A percentile compares a stretch with the other conserved stretches of the same genome.
phyloP scores from a whole-genome alignment of 768 basidiomycete genomes.

The Boletus tylopilopsis region DNA sequence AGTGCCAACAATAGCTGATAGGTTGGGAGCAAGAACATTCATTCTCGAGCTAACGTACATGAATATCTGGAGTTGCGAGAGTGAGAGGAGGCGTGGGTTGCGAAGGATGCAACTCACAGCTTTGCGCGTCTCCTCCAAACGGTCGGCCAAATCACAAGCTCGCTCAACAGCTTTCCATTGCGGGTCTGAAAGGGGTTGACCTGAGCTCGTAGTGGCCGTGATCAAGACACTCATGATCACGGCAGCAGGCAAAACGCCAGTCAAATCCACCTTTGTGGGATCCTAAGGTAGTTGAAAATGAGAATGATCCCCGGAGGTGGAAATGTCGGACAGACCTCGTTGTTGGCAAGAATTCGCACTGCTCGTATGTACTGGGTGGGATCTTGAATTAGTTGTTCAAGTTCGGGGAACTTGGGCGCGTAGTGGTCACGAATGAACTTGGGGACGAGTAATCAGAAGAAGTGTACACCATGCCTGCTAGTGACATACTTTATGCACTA shows the following conservation, averaged over 20 bases:
- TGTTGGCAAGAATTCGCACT: slow-evolving; percentile 84
- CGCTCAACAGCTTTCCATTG: slow-evolving; percentile 80
- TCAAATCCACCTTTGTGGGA: slow-evolving; percentile 79
- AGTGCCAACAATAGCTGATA: slow-evolving; percentile 97
- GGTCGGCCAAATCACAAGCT: slow-evolving; percentile 87
- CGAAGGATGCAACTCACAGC: slow-evolving; percentile 45
- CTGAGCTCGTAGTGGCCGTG: slow-evolving; percentile 88
- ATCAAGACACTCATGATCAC: slow-evolving; percentile 95
- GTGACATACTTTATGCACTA: slow-evolving; percentile 83
- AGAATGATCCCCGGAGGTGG: neutral
- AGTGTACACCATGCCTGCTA: slow-evolving; percentile 1
- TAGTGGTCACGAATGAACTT: slow-evolving; percentile 99
- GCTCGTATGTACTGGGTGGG: slow-evolving; percentile 90
- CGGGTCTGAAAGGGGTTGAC: slow-evolving; percentile 60
- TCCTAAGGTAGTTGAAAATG: slow-evolving; percentile 46
- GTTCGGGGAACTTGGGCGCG: slow-evolving; percentile 89
- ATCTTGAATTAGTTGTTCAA: slow-evolving; percentile 92
- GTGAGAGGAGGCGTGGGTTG: slow-evolving; percentile 1
- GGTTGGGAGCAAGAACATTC: slow-evolving; percentile 96
- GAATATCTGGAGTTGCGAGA: slow-evolving; percentile 66
- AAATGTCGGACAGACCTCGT: slow-evolving; percentile 46
- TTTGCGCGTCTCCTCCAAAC: slow-evolving; percentile 85
- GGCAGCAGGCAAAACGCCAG: slow-evolving; percentile 78
- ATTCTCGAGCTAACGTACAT: slow-evolving; percentile 99
- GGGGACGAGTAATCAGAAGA: slow-evolving; percentile 7